phyloP scores from a whole-genome alignment of 371 early-diverging fungal genomes.

The Dentiscutata heterogama region DNA sequence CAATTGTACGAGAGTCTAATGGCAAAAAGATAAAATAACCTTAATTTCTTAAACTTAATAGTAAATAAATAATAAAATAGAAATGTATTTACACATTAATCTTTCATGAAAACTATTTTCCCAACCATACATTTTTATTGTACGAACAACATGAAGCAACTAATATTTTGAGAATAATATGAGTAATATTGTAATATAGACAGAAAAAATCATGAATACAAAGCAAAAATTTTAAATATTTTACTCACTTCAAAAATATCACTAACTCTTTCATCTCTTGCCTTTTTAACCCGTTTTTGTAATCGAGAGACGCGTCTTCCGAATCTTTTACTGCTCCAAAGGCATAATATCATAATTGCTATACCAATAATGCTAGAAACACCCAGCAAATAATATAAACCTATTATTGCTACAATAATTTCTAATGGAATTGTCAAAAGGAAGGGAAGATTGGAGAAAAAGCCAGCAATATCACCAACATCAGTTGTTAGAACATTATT shows the following conservation, averaged over 20 bases:
- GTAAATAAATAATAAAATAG: not conserved
- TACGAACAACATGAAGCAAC: constrained; percentile 45
- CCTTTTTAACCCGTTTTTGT: constrained; percentile 44
- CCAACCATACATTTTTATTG: constrained; percentile 44
- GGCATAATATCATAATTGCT: constrained; percentile 26
- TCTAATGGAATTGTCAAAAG: constrained; percentile 41
- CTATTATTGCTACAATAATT: constrained; percentile 33
- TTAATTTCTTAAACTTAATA: not conserved
- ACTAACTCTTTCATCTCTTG: constrained; percentile 43
- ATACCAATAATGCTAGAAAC: constrained; percentile 38
- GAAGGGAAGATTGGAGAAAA: constrained; percentile 44
- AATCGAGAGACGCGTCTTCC: constrained; percentile 33
- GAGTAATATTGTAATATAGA: constrained; percentile 19
- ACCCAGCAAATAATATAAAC: constrained; percentile 29
- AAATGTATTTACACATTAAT: constrained; percentile 43
- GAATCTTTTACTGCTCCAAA: constrained; percentile 43
- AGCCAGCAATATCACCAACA: constrained; percentile 43
- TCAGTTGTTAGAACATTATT: constrained; percentile 42
- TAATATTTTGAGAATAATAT: not conserved
- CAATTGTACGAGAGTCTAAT: constrained; percentile 37
- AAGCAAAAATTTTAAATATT: not conserved
- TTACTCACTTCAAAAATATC: constrained; percentile 43
- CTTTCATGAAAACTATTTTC: constrained; percentile 40
- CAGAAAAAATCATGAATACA: not conserved
- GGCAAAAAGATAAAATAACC: not conserved